Evolutionary conservation across 73 alveolate genomes (phyloP).

Genomic region (Paramecium primaurelia): DNA sequence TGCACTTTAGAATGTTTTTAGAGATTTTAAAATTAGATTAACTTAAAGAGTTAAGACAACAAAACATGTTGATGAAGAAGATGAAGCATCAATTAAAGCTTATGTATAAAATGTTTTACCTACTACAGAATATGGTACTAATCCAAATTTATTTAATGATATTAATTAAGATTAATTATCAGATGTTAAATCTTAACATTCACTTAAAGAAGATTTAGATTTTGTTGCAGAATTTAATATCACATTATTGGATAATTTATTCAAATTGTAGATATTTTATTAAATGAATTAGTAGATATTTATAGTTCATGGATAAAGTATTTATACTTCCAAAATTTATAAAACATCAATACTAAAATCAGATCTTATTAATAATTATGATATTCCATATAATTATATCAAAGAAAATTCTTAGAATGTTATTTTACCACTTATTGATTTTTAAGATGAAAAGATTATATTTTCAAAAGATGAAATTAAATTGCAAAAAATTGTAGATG

Average conservation of each 20-base stretch:
- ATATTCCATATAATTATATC: not conserved
- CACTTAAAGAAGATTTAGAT: not conserved
- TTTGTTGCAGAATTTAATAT: not conserved
- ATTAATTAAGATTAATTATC: not conserved
- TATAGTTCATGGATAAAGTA: not conserved
- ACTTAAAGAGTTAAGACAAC: not conserved
- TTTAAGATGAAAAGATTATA: not conserved
- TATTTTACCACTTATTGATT: not conserved
- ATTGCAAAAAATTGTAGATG: not conserved
- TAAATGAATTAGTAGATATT: not conserved
- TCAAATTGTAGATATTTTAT: not conserved
- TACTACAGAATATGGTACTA: conserved; percentile 46
- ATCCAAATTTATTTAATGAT: not conserved
- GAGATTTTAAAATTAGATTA: not conserved
- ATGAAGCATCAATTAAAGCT: not conserved
- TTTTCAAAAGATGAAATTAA: not conserved
- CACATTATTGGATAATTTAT: not conserved
- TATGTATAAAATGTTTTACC: conserved; percentile 24
- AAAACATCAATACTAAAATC: not conserved
- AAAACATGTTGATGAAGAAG: not conserved
- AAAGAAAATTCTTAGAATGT: not conserved
- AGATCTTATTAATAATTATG: not conserved
- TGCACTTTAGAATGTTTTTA: not conserved
- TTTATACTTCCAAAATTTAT: not conserved
- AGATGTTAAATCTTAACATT: not conserved